Base-by-base conservation (phyloP, 441 rosid species). In the Lepidium campestre region DNA sequence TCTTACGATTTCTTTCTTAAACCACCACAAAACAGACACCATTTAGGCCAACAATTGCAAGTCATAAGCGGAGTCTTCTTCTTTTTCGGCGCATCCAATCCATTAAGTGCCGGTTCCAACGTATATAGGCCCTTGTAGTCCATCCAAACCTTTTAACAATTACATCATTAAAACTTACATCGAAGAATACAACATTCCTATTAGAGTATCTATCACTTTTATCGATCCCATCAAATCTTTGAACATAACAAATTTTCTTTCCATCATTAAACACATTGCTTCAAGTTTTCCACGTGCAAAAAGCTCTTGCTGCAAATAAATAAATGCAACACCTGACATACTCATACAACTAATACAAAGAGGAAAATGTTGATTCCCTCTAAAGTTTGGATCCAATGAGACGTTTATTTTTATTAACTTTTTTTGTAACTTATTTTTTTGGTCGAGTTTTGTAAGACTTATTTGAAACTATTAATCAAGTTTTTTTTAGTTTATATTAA, bases 241-340 rank as follows among this genome's bases (percentile, higher is more conserved):
- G 97, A 57, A 94, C 99, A 55, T 91, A 89, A 72, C 97, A 91
- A 35, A 89, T 81, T 68, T 84, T 91, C 82, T 84, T 91, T 59
- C 97, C 97, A 91, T 91, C 95, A 93, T 82, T 78, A 93, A 93
- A 82, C 97, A 93, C 97, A 93, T 91, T 41, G 96, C 91, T 82
- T 93, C 96, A n/a, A n/a, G n/a, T n/a, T n/a, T n/a, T n/a, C n/a
- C n/a, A n/a, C n/a, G n/a, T n/a, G n/a, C n/a, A n/a, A n/a, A n/a
- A n/a, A n/a, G n/a, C n/a, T n/a, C n/a, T n/a, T n/a, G n/a, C n/a
- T n/a, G n/a, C n/a, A n/a, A n/a, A n/a, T n/a, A n/a, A n/a, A n/a
- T n/a, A n/a, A n/a, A n/a, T n/a, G n/a, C n/a, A n/a, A n/a, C n/a
- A n/a, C n/a, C n/a, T n/a, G n/a, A n/a, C n/a, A n/a, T n/a, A n/a